Conservation (phyloP, 306 rosid species). For the Chamaecrista fasciculata region DNA sequence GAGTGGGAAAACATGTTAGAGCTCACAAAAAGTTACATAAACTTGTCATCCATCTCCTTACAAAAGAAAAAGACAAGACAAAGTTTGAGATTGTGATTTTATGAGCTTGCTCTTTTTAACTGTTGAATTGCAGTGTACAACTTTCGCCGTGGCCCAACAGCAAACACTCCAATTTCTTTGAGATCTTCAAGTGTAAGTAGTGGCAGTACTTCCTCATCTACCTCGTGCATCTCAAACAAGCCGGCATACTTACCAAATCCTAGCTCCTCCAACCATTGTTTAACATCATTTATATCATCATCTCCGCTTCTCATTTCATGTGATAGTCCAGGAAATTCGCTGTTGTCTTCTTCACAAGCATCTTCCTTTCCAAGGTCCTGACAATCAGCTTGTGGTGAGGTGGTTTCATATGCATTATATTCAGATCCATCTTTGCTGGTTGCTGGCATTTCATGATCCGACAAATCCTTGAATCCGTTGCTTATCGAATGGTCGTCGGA, state of each 20-base stretch:
- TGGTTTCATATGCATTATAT: conserved; percentile 20
- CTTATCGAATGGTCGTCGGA: not conserved
- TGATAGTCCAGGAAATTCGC: conserved; percentile 3
- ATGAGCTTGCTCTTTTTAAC: not conserved
- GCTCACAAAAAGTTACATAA: conserved; percentile 13
- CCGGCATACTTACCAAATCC: conserved; percentile 43
- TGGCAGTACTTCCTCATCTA: conserved; percentile 43
- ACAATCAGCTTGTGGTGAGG: not conserved
- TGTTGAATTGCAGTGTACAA: not conserved
- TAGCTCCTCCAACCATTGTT: conserved; percentile 37
- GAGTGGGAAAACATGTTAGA: conserved; percentile 23
- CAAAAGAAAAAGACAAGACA: not conserved
- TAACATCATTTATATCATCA: conserved; percentile 13
- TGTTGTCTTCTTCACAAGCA: conserved; percentile 18
- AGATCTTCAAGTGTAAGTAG: conserved; percentile 50
- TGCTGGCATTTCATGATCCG: conserved; percentile 30
- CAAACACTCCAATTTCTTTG: conserved; percentile 42
- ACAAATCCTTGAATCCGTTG: conserved; percentile 23
- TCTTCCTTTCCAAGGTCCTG: conserved; percentile 15
- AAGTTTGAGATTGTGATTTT: not conserved
- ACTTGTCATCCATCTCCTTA: not conserved
- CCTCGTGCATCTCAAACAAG: conserved; percentile 42
- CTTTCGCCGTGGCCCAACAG: conserved; percentile 36
- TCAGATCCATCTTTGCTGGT: conserved; percentile 37
- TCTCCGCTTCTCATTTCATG: conserved; percentile 19